A percentile compares a stretch with the other conserved stretches of the same genome.
Conservation (phyloP, 1,139 yeast genomes). For the Suhomyces anneliseae region DNA sequence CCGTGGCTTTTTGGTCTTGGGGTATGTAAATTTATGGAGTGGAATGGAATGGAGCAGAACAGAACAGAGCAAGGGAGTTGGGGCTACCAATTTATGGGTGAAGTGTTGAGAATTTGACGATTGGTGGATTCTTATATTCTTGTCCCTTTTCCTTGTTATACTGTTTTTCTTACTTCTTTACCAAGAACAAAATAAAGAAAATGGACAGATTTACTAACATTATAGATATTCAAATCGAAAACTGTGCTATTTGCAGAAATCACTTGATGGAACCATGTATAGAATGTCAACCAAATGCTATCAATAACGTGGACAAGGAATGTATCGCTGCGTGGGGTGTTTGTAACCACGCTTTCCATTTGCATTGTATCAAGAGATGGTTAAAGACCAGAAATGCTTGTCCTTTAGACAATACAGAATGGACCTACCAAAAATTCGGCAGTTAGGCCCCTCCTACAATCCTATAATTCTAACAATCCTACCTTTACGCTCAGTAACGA, state of each 20-base stretch:
- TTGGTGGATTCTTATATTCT: neutral
- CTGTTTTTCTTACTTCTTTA: neutral
- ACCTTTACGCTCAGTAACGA: neutral
- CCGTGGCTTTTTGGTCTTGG: slow-evolving; percentile 99
- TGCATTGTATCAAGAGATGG: slow-evolving; percentile 97
- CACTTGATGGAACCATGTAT: slow-evolving; percentile 99
- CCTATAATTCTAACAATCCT: neutral
- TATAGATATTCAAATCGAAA: slow-evolving; percentile 80
- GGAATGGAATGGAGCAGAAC: neutral
- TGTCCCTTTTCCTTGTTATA: neutral
- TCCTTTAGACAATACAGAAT: slow-evolving; percentile 92
- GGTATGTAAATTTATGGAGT: slow-evolving; percentile 44
- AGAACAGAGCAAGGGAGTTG: no score
- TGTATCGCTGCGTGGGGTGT: slow-evolving; percentile 98
- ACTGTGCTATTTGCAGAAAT: slow-evolving; percentile 97
- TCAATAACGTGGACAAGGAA: slow-evolving; percentile 64
- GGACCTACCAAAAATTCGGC: slow-evolving; percentile 88
- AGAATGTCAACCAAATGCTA: slow-evolving; percentile 89
- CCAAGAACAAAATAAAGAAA: no score
- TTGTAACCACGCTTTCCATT: slow-evolving; percentile 92
- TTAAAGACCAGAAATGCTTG: slow-evolving; percentile 95
- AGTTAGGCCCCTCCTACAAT: slow-evolving; percentile 2
- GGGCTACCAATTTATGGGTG: no score
- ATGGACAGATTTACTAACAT: slow-evolving; percentile 23
- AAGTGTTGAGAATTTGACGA: no score